phyloP scores from a whole-genome alignment of 164 flowering plant genomes.

The Sextonia rubra region DNA sequence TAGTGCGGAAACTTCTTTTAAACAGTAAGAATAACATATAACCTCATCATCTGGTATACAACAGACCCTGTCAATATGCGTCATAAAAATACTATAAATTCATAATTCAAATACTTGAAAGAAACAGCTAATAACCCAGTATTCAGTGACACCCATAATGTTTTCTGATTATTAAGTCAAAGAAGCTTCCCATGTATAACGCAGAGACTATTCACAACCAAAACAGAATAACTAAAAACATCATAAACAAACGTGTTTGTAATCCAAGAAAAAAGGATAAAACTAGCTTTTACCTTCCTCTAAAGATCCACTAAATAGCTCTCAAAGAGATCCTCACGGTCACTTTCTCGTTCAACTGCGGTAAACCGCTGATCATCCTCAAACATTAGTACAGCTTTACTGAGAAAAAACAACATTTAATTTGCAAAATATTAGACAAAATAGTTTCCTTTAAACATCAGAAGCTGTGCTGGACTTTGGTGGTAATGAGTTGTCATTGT shows the following conservation, averaged over 20 bases:
- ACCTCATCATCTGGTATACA: background rate
- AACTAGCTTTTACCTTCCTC: constrained; percentile 47
- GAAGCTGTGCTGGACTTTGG: too few species aligned
- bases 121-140: too few species aligned
- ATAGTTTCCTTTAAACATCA: too few species aligned
- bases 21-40: background rate
- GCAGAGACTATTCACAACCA: too few species aligned
- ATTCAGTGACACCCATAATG: too few species aligned
- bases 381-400: constrained; percentile 77
- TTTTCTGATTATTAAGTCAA: background rate
- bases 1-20: too few species aligned
- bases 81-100: too few species aligned
- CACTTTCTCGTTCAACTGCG: constrained; percentile 83
- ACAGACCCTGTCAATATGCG: too few species aligned
- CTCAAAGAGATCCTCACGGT: constrained; percentile 88
- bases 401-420: constrained; percentile 18
- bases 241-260: background rate
- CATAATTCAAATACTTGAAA: background rate
- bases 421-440: too few species aligned
- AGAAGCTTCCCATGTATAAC: background rate
- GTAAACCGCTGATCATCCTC: constrained; percentile 92
- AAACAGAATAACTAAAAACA: background rate
- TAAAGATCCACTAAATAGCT: constrained; percentile 73
- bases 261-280: too few species aligned
- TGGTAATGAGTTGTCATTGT: too few species aligned